phyloP scores from a whole-genome alignment of 441 rosid genomes.

The Sinapis alba region DNA sequence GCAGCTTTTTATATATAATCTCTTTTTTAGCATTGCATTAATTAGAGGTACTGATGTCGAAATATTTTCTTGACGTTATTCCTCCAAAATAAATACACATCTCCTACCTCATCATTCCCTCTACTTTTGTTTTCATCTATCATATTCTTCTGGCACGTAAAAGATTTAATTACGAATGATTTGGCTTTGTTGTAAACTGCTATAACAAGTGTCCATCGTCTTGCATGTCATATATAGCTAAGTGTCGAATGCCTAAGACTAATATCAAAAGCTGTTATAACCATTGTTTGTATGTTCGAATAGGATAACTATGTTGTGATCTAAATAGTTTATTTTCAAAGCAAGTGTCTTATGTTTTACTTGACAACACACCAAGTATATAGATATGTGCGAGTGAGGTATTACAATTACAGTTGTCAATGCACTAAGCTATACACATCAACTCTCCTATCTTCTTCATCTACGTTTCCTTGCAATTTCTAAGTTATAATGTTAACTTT shows the following conservation, averaged over 20 bases:
- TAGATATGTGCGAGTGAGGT: neutral
- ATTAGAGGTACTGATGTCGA: neutral
- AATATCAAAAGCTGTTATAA: constrained; percentile 4
- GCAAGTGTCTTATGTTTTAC: neutral
- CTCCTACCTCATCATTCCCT: neutral
- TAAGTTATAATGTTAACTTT: neutral
- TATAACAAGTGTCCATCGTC: constrained; percentile 23
- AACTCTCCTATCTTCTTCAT: neutral
- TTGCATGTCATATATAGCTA: constrained; percentile 15
- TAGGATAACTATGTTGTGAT: neutral
- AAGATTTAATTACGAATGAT: neutral
- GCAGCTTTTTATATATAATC: no score
- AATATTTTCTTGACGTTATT: neutral
- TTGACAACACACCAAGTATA: neutral
- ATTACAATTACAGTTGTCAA: neutral
- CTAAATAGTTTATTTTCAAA: neutral
- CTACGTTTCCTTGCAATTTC: constrained; percentile 1
- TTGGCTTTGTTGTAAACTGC: neutral
- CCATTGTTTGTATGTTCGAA: neutral
- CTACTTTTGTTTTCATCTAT: neutral
- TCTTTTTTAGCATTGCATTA: no score
- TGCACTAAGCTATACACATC: neutral
- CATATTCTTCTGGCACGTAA: neutral
- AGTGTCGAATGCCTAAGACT: neutral
- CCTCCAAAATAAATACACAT: constrained; percentile 2